These are phyloP conservation scores for Ministeria vibrans DNA, from an alignment of 78 protist genomes.

Conservation along the genomic window DNA sequence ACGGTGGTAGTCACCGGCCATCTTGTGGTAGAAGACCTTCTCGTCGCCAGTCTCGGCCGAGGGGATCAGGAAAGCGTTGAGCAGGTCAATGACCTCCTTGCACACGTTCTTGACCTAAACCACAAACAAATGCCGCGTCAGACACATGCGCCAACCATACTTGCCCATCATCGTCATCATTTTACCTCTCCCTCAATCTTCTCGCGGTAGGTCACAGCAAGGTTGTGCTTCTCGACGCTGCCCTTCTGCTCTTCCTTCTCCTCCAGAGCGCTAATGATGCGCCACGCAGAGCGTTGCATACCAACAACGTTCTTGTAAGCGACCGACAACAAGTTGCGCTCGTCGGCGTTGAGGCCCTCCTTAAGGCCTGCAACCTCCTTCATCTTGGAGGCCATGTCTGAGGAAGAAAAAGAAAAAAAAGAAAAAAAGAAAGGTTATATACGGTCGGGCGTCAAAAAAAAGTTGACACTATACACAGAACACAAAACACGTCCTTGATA, in stretches of 20 bases:
- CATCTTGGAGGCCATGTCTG: constrained; percentile 84
- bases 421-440: not conserved
- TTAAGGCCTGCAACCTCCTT: constrained; percentile 60
- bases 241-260: constrained; percentile 50
- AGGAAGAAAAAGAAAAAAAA: not conserved
- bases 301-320: constrained; percentile 99
- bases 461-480: not conserved
- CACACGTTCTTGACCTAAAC: constrained; percentile 83
- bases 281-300: constrained; percentile 96
- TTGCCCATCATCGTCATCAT: too few relatives aligned
- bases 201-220: too few relatives aligned
- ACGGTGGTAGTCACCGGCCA: constrained; percentile 68
- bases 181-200: constrained; percentile 82
- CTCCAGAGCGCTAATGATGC: constrained; percentile 89
- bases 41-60: constrained; percentile 60
- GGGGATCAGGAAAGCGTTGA: constrained; percentile 77
- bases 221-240: constrained; percentile 29
- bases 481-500: not conserved
- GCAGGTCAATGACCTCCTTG: constrained; percentile 43
- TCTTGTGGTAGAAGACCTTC: constrained; percentile 92
- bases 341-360: constrained; percentile 86
- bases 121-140: too few relatives aligned
- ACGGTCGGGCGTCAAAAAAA: not conserved
- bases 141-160: too few relatives aligned
- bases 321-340: constrained; percentile 95